Evolutionary conservation across 768 basidiomycete genomes (phyloP).

Genomic region (Boletellus ananas): DNA sequence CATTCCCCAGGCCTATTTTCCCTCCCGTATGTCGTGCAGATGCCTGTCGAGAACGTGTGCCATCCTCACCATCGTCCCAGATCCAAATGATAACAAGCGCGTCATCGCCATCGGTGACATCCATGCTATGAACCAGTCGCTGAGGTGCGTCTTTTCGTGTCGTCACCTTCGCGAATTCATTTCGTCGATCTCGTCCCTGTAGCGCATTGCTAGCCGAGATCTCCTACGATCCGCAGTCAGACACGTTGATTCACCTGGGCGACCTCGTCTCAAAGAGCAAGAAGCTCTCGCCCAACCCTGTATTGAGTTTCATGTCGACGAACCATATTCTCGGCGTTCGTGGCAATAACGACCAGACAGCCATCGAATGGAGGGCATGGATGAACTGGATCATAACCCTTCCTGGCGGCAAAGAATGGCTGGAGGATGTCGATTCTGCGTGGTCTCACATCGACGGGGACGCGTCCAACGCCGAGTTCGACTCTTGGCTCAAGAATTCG

Average conservation of each 20-base stretch:
- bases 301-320: conserved; percentile 60
- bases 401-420: conserved; percentile 48
- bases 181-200: not conserved
- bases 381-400: conserved; percentile 66
- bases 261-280: conserved; percentile 73
- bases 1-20: conserved; percentile 48
- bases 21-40: conserved; percentile 40
- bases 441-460: conserved; percentile 39
- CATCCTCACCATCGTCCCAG: conserved; percentile 32
- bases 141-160: conserved; percentile 49
- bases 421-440: conserved; percentile 43
- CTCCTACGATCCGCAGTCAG: conserved; percentile 54
- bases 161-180: not conserved
- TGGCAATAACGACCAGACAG: conserved; percentile 91
- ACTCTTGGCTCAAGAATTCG: conserved; percentile 39
- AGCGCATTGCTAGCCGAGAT: conserved; percentile 64
- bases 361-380: conserved; percentile 89
- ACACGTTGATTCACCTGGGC: conserved; percentile 78
- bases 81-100: conserved; percentile 46
- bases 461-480: conserved; percentile 14
- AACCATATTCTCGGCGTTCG: conserved; percentile 75
- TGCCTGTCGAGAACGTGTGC: not conserved
- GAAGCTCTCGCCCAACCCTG: conserved; percentile 51
- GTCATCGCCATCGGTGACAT: conserved; percentile 83
- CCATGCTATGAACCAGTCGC: conserved; percentile 71